These are phyloP conservation scores for Sesbania bispinosa DNA, from an alignment of 306 rosid species.

Conservation along the genomic window DNA sequence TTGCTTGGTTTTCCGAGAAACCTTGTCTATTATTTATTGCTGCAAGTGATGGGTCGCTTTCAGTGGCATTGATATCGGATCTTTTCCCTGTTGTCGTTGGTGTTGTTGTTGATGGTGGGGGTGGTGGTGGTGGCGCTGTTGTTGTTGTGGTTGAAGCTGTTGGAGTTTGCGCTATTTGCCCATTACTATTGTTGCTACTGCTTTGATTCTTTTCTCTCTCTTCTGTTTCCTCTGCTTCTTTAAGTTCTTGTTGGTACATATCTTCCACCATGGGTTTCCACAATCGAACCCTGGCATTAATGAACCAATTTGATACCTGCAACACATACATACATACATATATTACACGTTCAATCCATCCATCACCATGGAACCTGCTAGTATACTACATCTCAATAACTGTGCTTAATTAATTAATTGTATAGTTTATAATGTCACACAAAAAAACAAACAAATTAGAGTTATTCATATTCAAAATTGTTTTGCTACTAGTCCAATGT, in stretches of 20 bases:
- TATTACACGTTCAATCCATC: background rate
- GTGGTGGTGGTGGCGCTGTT: conserved; percentile 24
- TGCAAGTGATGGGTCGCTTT: conserved; percentile 70
- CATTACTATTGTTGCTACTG: conserved; percentile 34
- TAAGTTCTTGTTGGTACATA: conserved; percentile 93
- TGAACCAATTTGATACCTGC: conserved; percentile 98
- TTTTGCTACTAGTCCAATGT: no score
- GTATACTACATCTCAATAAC: background rate
- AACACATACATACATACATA: background rate
- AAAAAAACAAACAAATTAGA: background rate
- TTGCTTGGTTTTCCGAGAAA: conserved; percentile 65
- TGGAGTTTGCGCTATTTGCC: conserved; percentile 55
- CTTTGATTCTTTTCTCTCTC: conserved; percentile 36
- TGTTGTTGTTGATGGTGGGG: conserved; percentile 33
- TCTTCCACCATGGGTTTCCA: conserved; percentile 99
- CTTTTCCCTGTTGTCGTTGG: conserved; percentile 48
- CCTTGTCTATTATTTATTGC: conserved; percentile 54
- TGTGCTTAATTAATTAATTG: no score
- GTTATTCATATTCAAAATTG: no score
- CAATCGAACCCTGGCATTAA: conserved; percentile 97
- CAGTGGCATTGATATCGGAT: conserved; percentile 60
- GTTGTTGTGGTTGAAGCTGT: conserved; percentile 37
- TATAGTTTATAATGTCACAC: background rate
- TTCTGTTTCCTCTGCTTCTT: conserved; percentile 41
- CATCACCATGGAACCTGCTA: no score